These are phyloP conservation scores for Cryptococcus hybrid DNA, from an alignment of 1,284 basidiomycete genomes.

Conservation along the genomic window DNA sequence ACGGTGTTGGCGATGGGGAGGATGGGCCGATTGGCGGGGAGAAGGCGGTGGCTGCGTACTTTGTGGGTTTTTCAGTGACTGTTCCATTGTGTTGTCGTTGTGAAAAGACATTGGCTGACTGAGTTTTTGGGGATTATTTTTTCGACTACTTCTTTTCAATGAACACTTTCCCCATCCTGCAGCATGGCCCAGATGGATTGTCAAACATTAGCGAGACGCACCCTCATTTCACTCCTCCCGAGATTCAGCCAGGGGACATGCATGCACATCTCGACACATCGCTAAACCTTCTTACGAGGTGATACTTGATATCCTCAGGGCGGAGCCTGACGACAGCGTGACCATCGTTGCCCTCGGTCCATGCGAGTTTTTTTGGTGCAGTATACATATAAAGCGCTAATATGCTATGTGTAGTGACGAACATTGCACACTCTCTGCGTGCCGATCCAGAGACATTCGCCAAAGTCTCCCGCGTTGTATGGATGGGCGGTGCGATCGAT, in stretches of 20 bases:
- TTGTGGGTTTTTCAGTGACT: conserved; percentile 49
- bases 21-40: conserved; percentile 73
- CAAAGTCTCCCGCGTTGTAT: conserved; percentile 65
- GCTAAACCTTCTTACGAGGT: conserved; percentile 60
- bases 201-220: conserved; percentile 68
- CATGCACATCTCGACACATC: conserved; percentile 59
- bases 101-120: background rate
- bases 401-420: conserved; percentile 59
- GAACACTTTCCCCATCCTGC: background rate
- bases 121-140: too few species aligned
- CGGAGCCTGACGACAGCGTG: conserved; percentile 62
- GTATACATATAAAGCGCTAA: background rate
- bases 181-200: conserved; percentile 73
- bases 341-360: conserved; percentile 87
- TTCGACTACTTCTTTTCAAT: background rate
- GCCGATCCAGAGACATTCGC: conserved; percentile 60
- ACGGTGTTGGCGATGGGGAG: conserved; percentile 65
- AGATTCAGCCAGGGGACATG: conserved; percentile 29
- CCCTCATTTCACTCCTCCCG: conserved; percentile 64
- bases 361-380: conserved; percentile 35
- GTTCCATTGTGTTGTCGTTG: too few species aligned
- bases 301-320: conserved; percentile 64
- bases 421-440: conserved; percentile 68
- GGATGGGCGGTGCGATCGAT: conserved; percentile 96
- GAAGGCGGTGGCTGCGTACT: conserved; percentile 78